phyloP scores from a whole-genome alignment of 2,329 filamentous ascomycete genomes.

The Cadophora malorum region DNA sequence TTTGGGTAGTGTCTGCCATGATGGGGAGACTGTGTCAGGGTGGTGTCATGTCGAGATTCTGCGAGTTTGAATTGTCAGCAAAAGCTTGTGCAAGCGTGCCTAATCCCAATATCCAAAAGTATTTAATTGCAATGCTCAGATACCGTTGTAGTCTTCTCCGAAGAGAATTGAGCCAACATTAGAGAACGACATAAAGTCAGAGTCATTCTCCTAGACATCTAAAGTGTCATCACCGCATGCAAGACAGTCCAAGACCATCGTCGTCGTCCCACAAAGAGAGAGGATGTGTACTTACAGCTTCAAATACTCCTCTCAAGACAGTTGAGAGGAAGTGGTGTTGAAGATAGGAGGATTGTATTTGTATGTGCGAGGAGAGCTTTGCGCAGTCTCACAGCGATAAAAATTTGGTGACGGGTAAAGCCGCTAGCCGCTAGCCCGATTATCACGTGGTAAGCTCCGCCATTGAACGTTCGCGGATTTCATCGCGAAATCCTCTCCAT shows the following conservation, averaged over 20 bases:
- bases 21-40: constrained; percentile 34
- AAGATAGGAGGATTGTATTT: not conserved
- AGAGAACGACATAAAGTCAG: constrained; percentile 61
- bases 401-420: constrained; percentile 9
- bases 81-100: not conserved
- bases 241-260: constrained; percentile 17
- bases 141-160: constrained; percentile 90
- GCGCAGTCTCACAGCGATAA: not conserved
- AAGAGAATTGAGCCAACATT: constrained; percentile 68
- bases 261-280: constrained; percentile 1
- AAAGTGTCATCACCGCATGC: constrained; percentile 66
- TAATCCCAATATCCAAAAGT: constrained; percentile 5
- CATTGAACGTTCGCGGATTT: not conserved
- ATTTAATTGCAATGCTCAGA: constrained; percentile 69
- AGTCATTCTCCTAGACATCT: constrained; percentile 59
- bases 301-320: constrained; percentile 14
- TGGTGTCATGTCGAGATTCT: constrained; percentile 38
- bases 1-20: constrained; percentile 39
- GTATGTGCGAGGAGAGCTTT: not conserved
- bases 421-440: not conserved
- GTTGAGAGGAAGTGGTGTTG: constrained; percentile 20
- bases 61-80: constrained; percentile 28
- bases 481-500: not conserved
- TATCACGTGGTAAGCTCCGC: not conserved
- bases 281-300: constrained; percentile 30